phyloP scores from a whole-genome alignment of 164 flowering plant species.

The Vitis amurensis region DNA sequence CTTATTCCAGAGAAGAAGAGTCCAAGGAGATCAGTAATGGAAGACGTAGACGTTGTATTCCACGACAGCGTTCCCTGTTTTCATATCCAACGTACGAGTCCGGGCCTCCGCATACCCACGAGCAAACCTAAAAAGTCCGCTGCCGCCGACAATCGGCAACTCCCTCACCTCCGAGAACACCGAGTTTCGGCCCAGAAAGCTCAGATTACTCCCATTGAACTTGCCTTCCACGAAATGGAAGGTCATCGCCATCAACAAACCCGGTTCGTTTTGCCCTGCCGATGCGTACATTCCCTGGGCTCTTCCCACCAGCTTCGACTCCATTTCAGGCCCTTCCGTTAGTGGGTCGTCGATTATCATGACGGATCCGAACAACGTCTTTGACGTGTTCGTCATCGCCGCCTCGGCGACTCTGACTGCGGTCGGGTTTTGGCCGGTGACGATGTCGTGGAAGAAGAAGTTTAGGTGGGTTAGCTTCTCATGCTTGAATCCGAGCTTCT shows the following conservation, averaged over 20 bases:
- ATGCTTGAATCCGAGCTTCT: conserved; percentile 3
- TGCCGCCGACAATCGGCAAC: conserved; percentile 3
- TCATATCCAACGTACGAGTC: background rate
- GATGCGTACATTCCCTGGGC: conserved; percentile 1
- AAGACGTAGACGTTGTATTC: background rate
- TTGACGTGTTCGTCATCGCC: conserved; percentile 7
- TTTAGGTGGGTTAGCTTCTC: conserved; percentile 36
- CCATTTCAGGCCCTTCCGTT: conserved; percentile 8
- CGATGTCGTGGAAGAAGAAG: conserved; percentile 41
- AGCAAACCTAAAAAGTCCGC: background rate
- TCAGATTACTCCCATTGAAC: background rate
- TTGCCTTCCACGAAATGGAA: conserved; percentile 1
- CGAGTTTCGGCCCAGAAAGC: background rate
- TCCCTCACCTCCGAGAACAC: background rate
- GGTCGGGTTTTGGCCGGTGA: conserved; percentile 26
- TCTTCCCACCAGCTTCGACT: conserved; percentile 1
- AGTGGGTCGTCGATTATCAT: conserved; percentile 27
- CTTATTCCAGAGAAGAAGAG: too few relatives aligned
- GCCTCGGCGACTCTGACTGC: conserved; percentile 26
- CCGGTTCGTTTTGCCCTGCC: background rate
- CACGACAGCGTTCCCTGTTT: background rate
- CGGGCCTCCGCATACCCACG: background rate
- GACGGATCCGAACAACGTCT: conserved; percentile 19
- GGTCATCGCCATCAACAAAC: background rate
- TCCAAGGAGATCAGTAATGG: background rate